A percentile compares a stretch with the other conserved stretches of the same genome.
Evolutionary conservation across 257 asterid species (phyloP).

Genomic region (Linaria vulgaris): DNA sequence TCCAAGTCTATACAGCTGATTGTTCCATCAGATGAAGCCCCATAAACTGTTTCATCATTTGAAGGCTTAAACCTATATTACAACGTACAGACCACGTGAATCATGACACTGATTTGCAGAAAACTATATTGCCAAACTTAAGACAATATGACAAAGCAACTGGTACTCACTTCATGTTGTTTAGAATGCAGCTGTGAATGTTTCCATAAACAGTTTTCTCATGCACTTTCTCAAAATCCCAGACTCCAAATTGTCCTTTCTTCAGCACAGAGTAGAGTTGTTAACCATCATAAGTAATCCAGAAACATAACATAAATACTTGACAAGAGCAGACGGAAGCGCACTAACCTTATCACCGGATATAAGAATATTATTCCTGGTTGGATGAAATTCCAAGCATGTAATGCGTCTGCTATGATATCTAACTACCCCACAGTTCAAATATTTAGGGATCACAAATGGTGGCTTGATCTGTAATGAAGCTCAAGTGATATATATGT

Average conservation of each 20-base stretch:
- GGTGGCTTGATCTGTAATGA: conserved; percentile 70
- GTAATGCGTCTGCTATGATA: conserved; percentile 95
- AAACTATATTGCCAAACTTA: conserved; percentile 5
- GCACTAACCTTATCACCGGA: conserved; percentile 90
- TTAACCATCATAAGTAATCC: neutral
- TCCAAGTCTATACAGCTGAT: conserved; percentile 85
- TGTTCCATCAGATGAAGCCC: conserved; percentile 95
- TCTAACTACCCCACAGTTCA: conserved; percentile 83
- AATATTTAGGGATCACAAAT: conserved; percentile 76
- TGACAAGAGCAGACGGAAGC: conserved; percentile 10
- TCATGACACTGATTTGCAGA: conserved; percentile 12
- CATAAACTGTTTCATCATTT: conserved; percentile 80
- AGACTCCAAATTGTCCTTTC: conserved; percentile 99
- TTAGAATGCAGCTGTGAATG: conserved; percentile 79
- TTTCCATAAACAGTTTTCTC: conserved; percentile 81
- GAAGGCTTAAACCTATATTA: conserved; percentile 63
- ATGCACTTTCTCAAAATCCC: conserved; percentile 84
- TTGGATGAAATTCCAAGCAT: conserved; percentile 96
- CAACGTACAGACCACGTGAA: conserved; percentile 24
- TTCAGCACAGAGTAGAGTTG: conserved; percentile 28
- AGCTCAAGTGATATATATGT: neutral
- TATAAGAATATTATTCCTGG: conserved; percentile 68
- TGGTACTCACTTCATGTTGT: conserved; percentile 81
- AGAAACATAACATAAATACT: conserved; percentile 2
- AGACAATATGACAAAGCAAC: neutral